Evolutionary conservation across 1,139 yeast genomes (phyloP).

Genomic region (Candida albicans): DNA sequence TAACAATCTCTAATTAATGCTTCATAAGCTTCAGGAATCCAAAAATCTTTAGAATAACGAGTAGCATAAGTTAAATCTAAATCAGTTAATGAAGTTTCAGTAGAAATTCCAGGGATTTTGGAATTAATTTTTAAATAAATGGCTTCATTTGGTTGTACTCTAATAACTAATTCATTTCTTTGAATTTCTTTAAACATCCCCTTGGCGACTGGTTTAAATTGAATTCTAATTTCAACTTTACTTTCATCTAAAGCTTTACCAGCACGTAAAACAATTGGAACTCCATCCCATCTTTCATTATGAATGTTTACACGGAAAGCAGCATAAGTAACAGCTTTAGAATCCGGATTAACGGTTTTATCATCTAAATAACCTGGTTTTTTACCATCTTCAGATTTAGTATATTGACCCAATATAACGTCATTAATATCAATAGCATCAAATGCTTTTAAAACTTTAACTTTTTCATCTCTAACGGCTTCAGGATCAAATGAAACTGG

Average conservation of each 20-base stretch:
- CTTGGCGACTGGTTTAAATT: constrained; percentile 80
- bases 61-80: constrained; percentile 82
- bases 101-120: constrained; percentile 88
- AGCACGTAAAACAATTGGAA: constrained; percentile 92
- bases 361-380: constrained; percentile 94
- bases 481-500: constrained; percentile 90
- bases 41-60: constrained; percentile 77
- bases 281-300: constrained; percentile 98
- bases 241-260: constrained; percentile 94
- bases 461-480: constrained; percentile 94
- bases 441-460: constrained; percentile 82
- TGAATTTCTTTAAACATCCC: constrained; percentile 83
- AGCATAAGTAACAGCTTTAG: constrained; percentile 91
- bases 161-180: constrained; percentile 88
- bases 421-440: constrained; percentile 65
- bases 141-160: constrained; percentile 95
- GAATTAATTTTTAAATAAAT: constrained; percentile 89
- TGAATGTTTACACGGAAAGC: constrained; percentile 75
- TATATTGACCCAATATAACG: constrained; percentile 85
- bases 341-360: constrained; percentile 77
- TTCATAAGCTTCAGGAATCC: constrained; percentile 98
- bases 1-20: constrained; percentile 88
- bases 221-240: constrained; percentile 92
- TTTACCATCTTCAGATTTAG: constrained; percentile 76
- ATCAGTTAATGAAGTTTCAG: constrained; percentile 80